phyloP scores from a whole-genome alignment of 2,329 filamentous ascomycete species.

The Fusarium sp. region DNA sequence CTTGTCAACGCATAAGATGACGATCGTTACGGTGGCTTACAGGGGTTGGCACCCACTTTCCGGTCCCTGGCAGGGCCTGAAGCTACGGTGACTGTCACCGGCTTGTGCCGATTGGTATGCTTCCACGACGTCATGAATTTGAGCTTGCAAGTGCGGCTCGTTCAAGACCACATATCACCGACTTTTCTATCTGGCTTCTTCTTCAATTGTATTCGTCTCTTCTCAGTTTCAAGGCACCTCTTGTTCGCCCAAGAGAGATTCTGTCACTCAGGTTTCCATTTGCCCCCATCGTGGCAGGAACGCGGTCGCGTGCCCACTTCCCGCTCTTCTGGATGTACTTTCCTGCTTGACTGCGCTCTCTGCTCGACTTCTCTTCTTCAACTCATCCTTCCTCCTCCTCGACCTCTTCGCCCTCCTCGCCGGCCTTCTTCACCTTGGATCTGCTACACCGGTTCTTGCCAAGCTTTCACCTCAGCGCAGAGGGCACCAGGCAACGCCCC shows the following conservation, averaged over 20 bases:
- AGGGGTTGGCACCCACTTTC: constrained; percentile 6
- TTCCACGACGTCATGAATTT: background rate
- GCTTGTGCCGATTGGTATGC: constrained; percentile 18
- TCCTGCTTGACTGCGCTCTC: background rate
- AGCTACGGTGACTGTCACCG: constrained; percentile 16
- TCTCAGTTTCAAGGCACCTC: background rate
- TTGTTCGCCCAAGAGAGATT: background rate
- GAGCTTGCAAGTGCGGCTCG: constrained; percentile 5
- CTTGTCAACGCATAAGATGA: constrained; percentile 1
- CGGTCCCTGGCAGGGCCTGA: constrained; percentile 7
- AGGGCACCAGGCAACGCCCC: background rate
- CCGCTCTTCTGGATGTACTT: background rate
- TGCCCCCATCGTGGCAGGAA: background rate
- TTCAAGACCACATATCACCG: background rate
- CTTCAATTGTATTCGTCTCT: background rate
- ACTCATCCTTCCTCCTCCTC: background rate
- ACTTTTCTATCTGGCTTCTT: background rate
- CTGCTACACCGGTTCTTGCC: background rate
- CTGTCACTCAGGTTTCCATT: background rate
- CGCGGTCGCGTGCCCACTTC: constrained; percentile 18
- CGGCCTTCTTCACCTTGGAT: background rate
- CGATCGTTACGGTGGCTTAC: constrained; percentile 1
- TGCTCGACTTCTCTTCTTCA: background rate
- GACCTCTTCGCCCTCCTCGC: background rate
- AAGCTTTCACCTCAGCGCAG: background rate